Evolutionary conservation across 768 basidiomycete genomes (phyloP).

Genomic region (Lactarius sp.): DNA sequence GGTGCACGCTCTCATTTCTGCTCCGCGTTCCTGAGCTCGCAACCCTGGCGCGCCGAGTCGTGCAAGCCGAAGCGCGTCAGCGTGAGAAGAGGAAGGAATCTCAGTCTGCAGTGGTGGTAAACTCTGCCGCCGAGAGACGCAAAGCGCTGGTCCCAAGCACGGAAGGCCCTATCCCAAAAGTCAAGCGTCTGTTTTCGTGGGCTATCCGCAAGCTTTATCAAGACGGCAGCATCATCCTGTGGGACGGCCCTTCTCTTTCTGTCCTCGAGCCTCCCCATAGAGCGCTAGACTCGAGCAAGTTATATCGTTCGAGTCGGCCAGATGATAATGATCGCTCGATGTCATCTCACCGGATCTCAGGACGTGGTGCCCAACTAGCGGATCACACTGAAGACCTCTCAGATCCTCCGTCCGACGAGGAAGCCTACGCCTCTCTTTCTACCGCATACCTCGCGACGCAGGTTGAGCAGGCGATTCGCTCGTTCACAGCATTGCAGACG

Average conservation of each 20-base stretch:
- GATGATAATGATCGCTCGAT: constrained; percentile 24
- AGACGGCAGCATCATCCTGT: constrained; percentile 71
- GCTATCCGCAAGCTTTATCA: constrained; percentile 58
- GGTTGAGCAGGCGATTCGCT: constrained; percentile 44
- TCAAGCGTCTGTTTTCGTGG: constrained; percentile 65
- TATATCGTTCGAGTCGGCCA: constrained; percentile 46
- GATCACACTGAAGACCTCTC: constrained; percentile 47
- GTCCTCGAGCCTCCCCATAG: constrained; percentile 27
- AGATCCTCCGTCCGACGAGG: constrained; percentile 57
- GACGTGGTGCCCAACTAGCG: constrained; percentile 29
- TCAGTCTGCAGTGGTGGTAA: constrained; percentile 37
- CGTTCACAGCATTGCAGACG: constrained; percentile 29
- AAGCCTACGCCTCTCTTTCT: constrained; percentile 62
- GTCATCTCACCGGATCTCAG: constrained; percentile 26
- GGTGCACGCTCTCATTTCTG: constrained; percentile 66
- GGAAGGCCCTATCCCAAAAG: constrained; percentile 34
- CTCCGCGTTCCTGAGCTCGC: constrained; percentile 72
- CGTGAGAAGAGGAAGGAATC: constrained; percentile 44
- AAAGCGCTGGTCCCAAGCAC: background rate
- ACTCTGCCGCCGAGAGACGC: constrained; percentile 19
- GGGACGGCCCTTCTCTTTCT: constrained; percentile 56
- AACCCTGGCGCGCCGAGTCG: constrained; percentile 58
- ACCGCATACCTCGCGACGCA: constrained; percentile 43
- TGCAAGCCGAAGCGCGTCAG: constrained; percentile 53
- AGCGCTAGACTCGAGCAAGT: constrained; percentile 18